A percentile compares a stretch with the other conserved stretches of the same genome.
Evolutionary conservation across 1,284 basidiomycete genomes (phyloP).

Genomic region (Sanghuangporus weigelae): DNA sequence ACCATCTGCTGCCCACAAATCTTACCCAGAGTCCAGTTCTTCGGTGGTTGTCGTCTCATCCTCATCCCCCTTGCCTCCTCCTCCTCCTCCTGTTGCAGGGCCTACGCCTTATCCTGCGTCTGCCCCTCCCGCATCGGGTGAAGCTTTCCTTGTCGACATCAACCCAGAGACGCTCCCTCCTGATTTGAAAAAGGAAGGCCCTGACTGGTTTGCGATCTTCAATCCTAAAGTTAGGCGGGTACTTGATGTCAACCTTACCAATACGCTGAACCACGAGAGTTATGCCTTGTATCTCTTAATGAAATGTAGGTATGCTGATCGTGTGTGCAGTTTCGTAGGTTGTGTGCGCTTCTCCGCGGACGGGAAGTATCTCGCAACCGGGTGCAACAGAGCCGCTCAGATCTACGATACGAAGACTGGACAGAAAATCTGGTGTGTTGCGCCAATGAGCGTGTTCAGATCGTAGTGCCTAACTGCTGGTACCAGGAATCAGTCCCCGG

Average conservation of each 20-base stretch:
- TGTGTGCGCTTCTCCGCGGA: constrained; percentile 82
- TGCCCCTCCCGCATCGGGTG: constrained; percentile 22
- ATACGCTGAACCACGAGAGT: constrained; percentile 93
- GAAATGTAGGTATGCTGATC: constrained; percentile 12
- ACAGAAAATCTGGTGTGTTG: constrained; percentile 48
- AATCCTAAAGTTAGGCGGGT: constrained; percentile 81
- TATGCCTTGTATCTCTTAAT: constrained; percentile 31
- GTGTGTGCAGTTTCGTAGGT: constrained; percentile 59
- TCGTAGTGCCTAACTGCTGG: not conserved
- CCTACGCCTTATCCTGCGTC: constrained; percentile 31
- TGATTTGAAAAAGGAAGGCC: constrained; percentile 73
- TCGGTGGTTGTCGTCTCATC: constrained; percentile 22
- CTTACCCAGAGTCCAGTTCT: constrained; percentile 13
- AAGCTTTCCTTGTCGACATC: constrained; percentile 39
- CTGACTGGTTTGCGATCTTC: constrained; percentile 95
- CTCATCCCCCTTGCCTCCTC: constrained; percentile 25
- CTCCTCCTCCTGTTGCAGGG: constrained; percentile 26
- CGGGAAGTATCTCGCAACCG: constrained; percentile 73
- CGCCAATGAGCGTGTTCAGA: not conserved
- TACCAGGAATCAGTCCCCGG: too few relatives aligned
- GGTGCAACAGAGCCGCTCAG: constrained; percentile 73
- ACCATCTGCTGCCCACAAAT: constrained; percentile 4
- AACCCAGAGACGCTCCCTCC: constrained; percentile 44
- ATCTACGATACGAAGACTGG: constrained; percentile 75
- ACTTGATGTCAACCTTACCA: constrained; percentile 85